phyloP scores from a whole-genome alignment of 257 asterid genomes.

The Osmanthus fragrans region DNA sequence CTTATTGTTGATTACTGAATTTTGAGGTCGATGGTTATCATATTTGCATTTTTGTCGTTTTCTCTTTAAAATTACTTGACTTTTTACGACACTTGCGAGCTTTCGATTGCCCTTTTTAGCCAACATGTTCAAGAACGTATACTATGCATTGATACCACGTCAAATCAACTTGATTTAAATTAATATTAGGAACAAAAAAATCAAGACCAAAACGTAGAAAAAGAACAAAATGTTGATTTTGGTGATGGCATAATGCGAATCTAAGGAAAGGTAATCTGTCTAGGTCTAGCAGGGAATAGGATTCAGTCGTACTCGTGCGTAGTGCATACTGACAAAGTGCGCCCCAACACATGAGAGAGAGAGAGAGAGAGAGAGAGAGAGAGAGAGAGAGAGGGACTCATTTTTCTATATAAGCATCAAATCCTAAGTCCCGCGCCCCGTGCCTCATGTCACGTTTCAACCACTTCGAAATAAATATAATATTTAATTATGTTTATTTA shows the following conservation, averaged over 20 bases:
- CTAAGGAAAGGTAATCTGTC: constrained; percentile 31
- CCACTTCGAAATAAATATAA: constrained; percentile 26
- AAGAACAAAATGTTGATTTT: constrained; percentile 10
- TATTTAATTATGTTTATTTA: no score
- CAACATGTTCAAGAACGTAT: no score
- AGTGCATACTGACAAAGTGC: constrained; percentile 50
- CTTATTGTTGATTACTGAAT: no score
- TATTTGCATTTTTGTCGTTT: no score
- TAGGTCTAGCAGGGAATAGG: constrained; percentile 39
- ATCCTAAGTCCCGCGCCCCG: constrained; percentile 90
- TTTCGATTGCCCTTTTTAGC: no score
- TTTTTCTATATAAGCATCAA: constrained; percentile 35
- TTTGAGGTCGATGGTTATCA: no score
- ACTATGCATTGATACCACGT: neutral
- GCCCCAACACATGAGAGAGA: constrained; percentile 39
- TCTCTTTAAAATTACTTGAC: neutral
- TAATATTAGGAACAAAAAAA: neutral
- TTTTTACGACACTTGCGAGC: no score
- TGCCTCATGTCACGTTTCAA: constrained; percentile 52
- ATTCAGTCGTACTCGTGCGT: constrained; percentile 53
- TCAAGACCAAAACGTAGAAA: neutral
- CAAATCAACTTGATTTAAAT: neutral
- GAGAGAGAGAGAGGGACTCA: no score
- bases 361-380: constrained; percentile 11
- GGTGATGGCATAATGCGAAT: constrained; percentile 32